Evolutionary conservation across 805 yeast genomes (phyloP), one percentile per base, ranked within the genome.

Genomic region (Candida broadrunensis): DNA sequence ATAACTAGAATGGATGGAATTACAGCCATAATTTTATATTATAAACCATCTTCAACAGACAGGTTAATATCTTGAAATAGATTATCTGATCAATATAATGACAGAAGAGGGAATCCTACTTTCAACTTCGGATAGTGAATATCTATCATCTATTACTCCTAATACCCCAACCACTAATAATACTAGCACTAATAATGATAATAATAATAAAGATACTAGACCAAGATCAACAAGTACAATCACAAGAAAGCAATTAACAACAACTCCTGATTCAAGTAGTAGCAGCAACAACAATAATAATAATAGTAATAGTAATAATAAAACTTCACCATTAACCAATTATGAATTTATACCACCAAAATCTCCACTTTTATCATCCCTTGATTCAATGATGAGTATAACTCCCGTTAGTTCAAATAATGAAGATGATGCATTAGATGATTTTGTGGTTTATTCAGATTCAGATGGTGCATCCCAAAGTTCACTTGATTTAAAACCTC

Each of bases 381-480:
- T 45, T 11, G 56, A 51, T 18, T 50, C 58, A n/a, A 42, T 51
- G 31, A 43, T 54, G 48, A 47, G 45, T 35, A 40, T 60, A 12
- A 52, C 61, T 2, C 62, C 63, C 1, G 47, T 45, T 27, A 45
- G 39, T 19, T 46, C 53, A n/a, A 42, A 47, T 43, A 29, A 29
- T 29, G n/a, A n/a, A n/a, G 18, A 15, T 15, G 18, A 29, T 14
- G n/a, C 5, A 5, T 11, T 29, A 37, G 67, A 63, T 37, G 71
- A 65, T 18, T 54, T 47, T 30, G 67, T 55, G n/a, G 49, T 65
- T 11, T 63, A 52, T 42, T 60, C 67, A 0, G 71, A 65, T 44
- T 62, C 68, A 1, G 71, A 65, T 36, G 55, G 55, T 4, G 67
- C 61, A 11, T 60, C 66, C 9, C 63, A 58, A 36, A 53, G 57